Evolutionary conservation across 2,329 filamentous ascomycete genomes (phyloP), one percentile per base, ranked within the genome.

Genomic region (Cladosporium sp.): DNA sequence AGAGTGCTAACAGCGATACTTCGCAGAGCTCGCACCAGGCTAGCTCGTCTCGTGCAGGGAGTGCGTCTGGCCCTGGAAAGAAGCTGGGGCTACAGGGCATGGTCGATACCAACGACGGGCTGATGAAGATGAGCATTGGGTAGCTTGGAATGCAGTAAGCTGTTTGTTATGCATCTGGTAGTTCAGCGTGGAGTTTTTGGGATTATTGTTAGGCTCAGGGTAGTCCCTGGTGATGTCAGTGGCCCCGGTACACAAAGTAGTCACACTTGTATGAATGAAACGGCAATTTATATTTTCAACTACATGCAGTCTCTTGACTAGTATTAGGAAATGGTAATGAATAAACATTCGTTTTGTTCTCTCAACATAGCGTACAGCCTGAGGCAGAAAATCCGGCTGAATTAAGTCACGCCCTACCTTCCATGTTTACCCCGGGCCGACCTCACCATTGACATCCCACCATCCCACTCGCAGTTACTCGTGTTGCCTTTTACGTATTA

Each of bases 121-220:
- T 97, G 69, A 97, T 97, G 90, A 93, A 94, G 73, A 95, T 98
- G 91, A 97, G 91, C 78, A 97, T 97, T 73, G 93, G 97, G 77
- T 97, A 81, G 79, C 10, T 8, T 31, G 50, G 26, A n/a, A 2
- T 18, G 8, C 11, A 16, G 50, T 7, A 26, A n/a, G 14, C 12
- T 53, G 23, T 56, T 33, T 52, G 44, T 11, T 56, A 37, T 21
- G 46, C 28, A 12, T 23, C 2, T 63, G 50, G 18, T 33, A 23
- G 35, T 28, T 56, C 46, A 63, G 61, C 61, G 61, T 33, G 61
- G 61, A 46, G 61, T 46, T 63, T 18, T 10, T 5, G 35, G 61
- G 26, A 37, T 63, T 56, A 37, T 62, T 50, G 10, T 18, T 46
- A 12, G 50, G 52, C 49, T 52, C n/a, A 18, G 26, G 50, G 3